Evolutionary conservation across 192 early-diverging fungal genomes (phyloP), one percentile per base, ranked within the genome.

Genomic region (Allomyces arbusculus): DNA sequence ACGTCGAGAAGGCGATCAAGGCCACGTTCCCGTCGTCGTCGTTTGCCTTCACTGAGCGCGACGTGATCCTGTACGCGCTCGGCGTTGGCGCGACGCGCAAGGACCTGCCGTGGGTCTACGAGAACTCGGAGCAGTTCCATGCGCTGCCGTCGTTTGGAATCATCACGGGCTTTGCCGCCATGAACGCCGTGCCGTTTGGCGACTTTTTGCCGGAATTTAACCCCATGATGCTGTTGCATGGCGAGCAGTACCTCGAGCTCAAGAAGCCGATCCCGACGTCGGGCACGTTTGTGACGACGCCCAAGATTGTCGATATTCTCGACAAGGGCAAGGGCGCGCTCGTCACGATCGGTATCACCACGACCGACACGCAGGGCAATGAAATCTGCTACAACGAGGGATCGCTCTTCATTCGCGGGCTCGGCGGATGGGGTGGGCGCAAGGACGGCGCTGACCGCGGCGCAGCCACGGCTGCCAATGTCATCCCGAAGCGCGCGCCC

Each of bases 141-240:
- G 81, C 87, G 62, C 79, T 99, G 69, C 97, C 97, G 43, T 94
- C 90, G 24, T 97, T 87, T 73, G 92, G 87, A 24, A 94, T 97
- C 44, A 81, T 95, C 62, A 86, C 92, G 2, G 81, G 83, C 7
- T 88, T 95, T 75, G 78, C 74, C 67, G 75, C 80, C 64, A 82
- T 86, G 64, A 63, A 65, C 58, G 66, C 70, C 20, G 65, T 78
- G 24, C 75, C 80, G 23, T 77, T 87, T 65, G 79, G 76, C 25
- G 74, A 79, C 63, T 79, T 78, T 58, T 28, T 89, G 66, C 84
- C 86, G 10, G 63, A 84, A 50, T 88, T 87, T 75, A 88, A 88
- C 72, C 86, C 85, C 72, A 95, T 95, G 91, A 91, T 95, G 90
- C 83, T 99, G 65, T 81, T 99, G 63, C 97, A 99, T 77, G 95